Evolutionary conservation across 108 stramenopile genomes (phyloP), one percentile per base, ranked within the genome.

Genomic region (Conticribra weissflogii): DNA sequence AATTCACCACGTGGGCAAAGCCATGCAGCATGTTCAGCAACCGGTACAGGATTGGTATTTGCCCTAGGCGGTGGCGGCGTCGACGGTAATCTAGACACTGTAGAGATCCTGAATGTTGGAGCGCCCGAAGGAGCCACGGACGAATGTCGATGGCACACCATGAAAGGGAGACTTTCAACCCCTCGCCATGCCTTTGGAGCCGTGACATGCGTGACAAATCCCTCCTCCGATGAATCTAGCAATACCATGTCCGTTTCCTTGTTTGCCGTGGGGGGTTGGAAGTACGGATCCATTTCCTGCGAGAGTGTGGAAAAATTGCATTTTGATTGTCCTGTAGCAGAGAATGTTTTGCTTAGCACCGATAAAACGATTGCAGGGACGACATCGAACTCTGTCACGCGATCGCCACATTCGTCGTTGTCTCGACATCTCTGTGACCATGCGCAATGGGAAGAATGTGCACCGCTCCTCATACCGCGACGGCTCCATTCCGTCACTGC

Each of bases 171-270:
- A 28, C 72, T 74, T 0, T 66, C 72, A 17, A 58, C 63, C 3
- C 57, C 72, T 59, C 57, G 72, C 3, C 72, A 74, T 66, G 72
- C 72, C 0, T 74, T 74, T 52, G 72, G 64, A 34, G 56, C 72
- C 1, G 72, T 74, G 23, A 19, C 58, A 21, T 66, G 59, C 25
- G 52, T 66, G 21, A 36, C 33, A 23, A 54, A 18, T 16, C 7
- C 2, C 65, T 22, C 51, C n/a, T 33, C 4, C 1, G 63, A 44
- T 29, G 54, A 61, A 30, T 21, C 28, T 19, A 22, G 29, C 55
- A 3, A 46, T 3, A n/a, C 23, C 14, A 33, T 63, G 28, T 55
- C 54, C 27, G 71, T 62, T 41, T 53, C 34, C 23, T 32, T 59
- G 8, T 74, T 29, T 59, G 63, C 64, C 19, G 72, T 74, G 9